Conservation (phyloP, 2,329 filamentous ascomycete species). For the Alternaria triticina region DNA sequence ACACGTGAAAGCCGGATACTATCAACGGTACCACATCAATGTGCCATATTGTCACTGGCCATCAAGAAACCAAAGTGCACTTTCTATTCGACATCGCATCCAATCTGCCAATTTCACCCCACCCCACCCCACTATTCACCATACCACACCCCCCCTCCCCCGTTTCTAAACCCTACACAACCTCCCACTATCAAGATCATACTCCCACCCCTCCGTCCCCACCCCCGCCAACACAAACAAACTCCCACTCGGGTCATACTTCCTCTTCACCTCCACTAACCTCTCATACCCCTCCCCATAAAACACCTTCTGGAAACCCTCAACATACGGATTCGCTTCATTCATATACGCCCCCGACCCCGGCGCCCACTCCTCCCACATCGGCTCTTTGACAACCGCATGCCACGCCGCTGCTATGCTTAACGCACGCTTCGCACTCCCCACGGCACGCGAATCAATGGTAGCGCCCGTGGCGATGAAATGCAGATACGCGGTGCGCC, state of each 20-base stretch:
- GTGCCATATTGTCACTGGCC: background rate
- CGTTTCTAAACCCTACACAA: conserved; percentile 9
- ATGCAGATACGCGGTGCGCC: conserved; percentile 45
- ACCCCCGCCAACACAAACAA: conserved; percentile 30
- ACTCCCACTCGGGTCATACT: conserved; percentile 20
- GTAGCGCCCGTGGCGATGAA: conserved; percentile 33
- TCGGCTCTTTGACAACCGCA: conserved; percentile 20
- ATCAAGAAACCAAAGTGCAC: background rate
- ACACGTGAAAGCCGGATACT: background rate
- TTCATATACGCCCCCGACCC: conserved; percentile 25
- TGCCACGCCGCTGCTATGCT: conserved; percentile 6
- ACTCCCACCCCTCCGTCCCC: conserved; percentile 29
- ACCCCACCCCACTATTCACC: background rate
- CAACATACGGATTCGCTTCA: conserved; percentile 21
- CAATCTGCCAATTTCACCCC: background rate
- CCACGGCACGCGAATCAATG: background rate
- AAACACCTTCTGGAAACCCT: conserved; percentile 17
- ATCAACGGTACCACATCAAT: no score
- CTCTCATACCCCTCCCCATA: conserved; percentile 15
- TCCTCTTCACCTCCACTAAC: conserved; percentile 14
- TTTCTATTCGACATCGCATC: background rate
- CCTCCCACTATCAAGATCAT: conserved; percentile 28
- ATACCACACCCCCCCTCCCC: no score
- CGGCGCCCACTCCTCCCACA: conserved; percentile 25
- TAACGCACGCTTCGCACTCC: background rate